These are phyloP conservation scores for Neurospora sp. DNA, from an alignment of 2,329 filamentous ascomycete species.

Conservation along the genomic window DNA sequence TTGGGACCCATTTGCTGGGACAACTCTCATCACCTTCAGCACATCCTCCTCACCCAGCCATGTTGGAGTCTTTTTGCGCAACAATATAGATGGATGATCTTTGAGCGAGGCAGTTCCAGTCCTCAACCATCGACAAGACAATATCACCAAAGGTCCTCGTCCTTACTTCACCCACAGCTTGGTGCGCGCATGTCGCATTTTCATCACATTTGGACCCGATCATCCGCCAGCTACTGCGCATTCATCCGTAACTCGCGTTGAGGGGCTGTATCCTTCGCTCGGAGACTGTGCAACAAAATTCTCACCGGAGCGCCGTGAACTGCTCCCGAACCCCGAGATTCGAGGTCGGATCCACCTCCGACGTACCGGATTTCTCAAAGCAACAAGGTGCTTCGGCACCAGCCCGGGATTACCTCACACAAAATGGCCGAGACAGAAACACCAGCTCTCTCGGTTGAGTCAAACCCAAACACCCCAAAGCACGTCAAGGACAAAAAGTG, in stretches of 20 bases:
- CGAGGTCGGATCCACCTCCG: not conserved
- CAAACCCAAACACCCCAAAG: conserved; percentile 26
- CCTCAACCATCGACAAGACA: not conserved
- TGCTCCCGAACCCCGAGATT: not conserved
- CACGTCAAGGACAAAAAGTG: conserved; percentile 78
- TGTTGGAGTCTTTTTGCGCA: not conserved
- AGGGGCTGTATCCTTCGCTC: not conserved
- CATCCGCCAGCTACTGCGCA: not conserved
- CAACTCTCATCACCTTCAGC: not conserved
- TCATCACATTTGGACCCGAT: not conserved
- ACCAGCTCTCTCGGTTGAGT: conserved; percentile 26
- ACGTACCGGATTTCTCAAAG: not conserved
- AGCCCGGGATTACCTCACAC: not conserved
- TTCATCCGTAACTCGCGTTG: not conserved
- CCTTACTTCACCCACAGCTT: not conserved
- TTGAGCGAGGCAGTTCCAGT: not conserved
- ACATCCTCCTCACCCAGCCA: not conserved
- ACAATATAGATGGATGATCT: not conserved
- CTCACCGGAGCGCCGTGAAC: not conserved
- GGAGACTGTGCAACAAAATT: not conserved
- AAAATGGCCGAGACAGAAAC: conserved; percentile 20
- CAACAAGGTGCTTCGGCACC: not conserved
- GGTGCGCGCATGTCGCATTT: not conserved
- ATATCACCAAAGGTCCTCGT: not conserved
- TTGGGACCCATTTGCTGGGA: not conserved